These are phyloP conservation scores for Ganoderma leucocontextum DNA, from an alignment of 1,284 basidiomycete species.

Conservation along the genomic window DNA sequence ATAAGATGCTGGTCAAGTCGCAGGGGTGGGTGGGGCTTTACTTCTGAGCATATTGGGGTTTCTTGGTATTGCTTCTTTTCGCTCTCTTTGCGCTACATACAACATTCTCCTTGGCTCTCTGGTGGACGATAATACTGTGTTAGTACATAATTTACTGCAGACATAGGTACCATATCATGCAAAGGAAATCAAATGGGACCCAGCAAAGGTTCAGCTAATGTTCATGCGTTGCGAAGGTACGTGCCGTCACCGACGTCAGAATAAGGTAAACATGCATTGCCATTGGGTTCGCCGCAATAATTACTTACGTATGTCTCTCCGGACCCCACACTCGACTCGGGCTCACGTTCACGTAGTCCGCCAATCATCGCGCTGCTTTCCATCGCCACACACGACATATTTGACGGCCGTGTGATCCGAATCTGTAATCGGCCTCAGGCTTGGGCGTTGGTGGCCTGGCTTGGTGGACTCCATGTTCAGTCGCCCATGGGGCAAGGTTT, in stretches of 20 bases:
- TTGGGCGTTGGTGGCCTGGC: background rate
- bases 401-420: background rate
- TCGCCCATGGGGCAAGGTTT: background rate
- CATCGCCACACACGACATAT: too few species aligned
- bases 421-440: background rate
- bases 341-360: background rate
- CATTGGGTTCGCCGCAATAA: background rate
- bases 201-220: background rate
- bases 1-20: slow-evolving; percentile 53
- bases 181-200: background rate
- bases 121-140: background rate
- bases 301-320: background rate
- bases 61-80: background rate
- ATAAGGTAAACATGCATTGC: background rate
- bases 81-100: background rate
- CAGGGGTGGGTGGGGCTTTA: slow-evolving; percentile 62
- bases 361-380: background rate
- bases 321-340: too few species aligned
- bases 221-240: background rate
- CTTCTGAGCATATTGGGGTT: slow-evolving; percentile 40
- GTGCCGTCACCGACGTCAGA: background rate
- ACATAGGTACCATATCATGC: background rate
- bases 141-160: background rate
- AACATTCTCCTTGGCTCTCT: background rate
- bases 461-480: background rate